Percentiles rank a stretch among this genome's conserved stretches.
Conservation (phyloP, 768 basidiomycete species). For the Jaapia argillacea region DNA sequence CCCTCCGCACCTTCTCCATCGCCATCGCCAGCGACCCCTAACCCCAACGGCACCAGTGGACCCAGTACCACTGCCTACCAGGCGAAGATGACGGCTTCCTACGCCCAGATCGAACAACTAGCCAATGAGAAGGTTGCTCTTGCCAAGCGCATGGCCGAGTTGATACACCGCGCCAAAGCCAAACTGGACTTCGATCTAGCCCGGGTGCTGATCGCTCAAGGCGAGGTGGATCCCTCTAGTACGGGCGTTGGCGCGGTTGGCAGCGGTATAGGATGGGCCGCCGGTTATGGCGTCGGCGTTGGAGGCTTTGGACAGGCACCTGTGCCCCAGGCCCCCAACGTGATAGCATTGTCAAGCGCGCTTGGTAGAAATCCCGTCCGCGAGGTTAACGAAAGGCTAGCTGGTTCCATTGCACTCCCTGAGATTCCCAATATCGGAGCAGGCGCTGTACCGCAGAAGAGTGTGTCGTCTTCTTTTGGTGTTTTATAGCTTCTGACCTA, state of each 20-base stretch:
- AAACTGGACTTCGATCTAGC: slow-evolving; percentile 37
- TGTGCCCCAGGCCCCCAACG: no score
- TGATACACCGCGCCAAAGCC: slow-evolving; percentile 35
- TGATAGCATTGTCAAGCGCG: no score
- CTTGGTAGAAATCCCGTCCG: slow-evolving; percentile 26
- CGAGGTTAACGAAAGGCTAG: slow-evolving; percentile 28
- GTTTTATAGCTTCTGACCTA: not conserved
- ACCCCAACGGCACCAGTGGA: slow-evolving; percentile 4
- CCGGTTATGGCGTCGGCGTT: not conserved
- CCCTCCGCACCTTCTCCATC: slow-evolving; percentile 11
- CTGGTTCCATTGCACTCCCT: not conserved
- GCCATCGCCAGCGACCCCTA: slow-evolving; percentile 12
- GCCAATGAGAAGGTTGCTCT: slow-evolving; percentile 33
- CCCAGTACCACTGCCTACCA: slow-evolving; percentile 28
- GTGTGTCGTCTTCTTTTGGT: not conserved
- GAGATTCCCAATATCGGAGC: not conserved
- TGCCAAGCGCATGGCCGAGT: slow-evolving; percentile 31
- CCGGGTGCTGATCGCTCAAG: slow-evolving; percentile 32
- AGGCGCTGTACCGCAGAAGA: not conserved
- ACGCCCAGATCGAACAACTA: slow-evolving; percentile 21
- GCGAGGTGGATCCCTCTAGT: slow-evolving; percentile 27
- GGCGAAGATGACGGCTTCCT: slow-evolving; percentile 20
- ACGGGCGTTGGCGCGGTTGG: not conserved
- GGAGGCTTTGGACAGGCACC: no score
- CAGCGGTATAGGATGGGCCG: not conserved